phyloP scores from a whole-genome alignment of 352 stramenopile species.

The Phytophthora agathidicida region DNA sequence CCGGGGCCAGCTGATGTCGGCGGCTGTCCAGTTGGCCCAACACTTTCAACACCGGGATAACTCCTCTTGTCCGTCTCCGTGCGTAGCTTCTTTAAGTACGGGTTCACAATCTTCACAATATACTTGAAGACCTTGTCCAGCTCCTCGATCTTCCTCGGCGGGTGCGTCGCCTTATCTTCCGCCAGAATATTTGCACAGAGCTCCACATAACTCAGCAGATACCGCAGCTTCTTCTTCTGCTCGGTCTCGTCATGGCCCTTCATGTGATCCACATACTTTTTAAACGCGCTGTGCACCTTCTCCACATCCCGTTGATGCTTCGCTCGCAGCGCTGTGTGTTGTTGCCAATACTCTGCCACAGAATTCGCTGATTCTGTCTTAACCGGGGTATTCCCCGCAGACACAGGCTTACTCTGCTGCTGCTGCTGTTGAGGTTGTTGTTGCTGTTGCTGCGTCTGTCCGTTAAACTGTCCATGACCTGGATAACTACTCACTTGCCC shows the following conservation, averaged over 20 bases:
- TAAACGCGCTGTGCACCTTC: slow-evolving; percentile 87
- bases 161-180: slow-evolving; percentile 75
- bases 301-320: slow-evolving; percentile 86
- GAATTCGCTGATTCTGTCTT: slow-evolving; percentile 43
- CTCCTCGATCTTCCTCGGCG: slow-evolving; percentile 77
- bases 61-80: slow-evolving; percentile 83
- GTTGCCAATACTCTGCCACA: slow-evolving; percentile 78
- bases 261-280: slow-evolving; percentile 91
- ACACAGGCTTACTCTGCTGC: slow-evolving; percentile 19
- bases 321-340: slow-evolving; percentile 73
- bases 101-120: slow-evolving; percentile 89
- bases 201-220: slow-evolving; percentile 85
- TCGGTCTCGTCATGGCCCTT: slow-evolving; percentile 87
- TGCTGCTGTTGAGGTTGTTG: slow-evolving; percentile 29
- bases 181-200: slow-evolving; percentile 80
- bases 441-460: slow-evolving; percentile 3
- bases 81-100: slow-evolving; percentile 87
- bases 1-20: slow-evolving; percentile 14
- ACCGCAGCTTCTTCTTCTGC: slow-evolving; percentile 89
- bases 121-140: slow-evolving; percentile 91
- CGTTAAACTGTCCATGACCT: slow-evolving; percentile 45
- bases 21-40: slow-evolving; percentile 4
- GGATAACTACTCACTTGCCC: slow-evolving; percentile 45
- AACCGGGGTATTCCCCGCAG: slow-evolving; percentile 16
- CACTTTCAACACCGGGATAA: slow-evolving; percentile 28